These are phyloP conservation scores for Spraguea lophii DNA, from an alignment of 371 early-diverging fungal genomes.

Conservation along the genomic window DNA sequence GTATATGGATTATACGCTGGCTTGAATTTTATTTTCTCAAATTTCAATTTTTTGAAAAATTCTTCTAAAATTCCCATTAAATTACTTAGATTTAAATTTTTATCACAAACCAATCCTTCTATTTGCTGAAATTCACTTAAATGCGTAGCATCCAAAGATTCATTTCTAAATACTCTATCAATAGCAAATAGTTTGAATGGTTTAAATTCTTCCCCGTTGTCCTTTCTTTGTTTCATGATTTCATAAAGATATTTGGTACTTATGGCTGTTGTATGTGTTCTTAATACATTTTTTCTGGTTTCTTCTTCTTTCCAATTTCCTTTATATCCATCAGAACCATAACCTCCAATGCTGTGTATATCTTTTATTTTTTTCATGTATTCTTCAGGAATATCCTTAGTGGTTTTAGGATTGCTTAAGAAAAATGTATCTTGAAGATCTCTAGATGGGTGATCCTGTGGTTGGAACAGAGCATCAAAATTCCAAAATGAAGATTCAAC, in stretches of 20 bases:
- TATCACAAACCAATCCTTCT: slow-evolving; percentile 91
- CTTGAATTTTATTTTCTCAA: slow-evolving; percentile 85
- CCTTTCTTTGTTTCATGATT: slow-evolving; percentile 58
- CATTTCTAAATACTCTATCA: slow-evolving; percentile 97
- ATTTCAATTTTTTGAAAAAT: slow-evolving; percentile 90
- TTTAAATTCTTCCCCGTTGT: slow-evolving; percentile 50
- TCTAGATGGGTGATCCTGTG: slow-evolving; percentile 95
- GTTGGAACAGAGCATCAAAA: slow-evolving; percentile 97
- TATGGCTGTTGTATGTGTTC: slow-evolving; percentile 96
- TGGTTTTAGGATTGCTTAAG: slow-evolving; percentile 51
- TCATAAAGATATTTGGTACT: slow-evolving; percentile 73
- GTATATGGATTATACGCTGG: slow-evolving; percentile 99
- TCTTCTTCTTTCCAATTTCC: slow-evolving; percentile 77
- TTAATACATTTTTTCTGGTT: slow-evolving; percentile 72
- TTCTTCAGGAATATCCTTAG: slow-evolving; percentile 57
- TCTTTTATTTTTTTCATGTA: slow-evolving; percentile 70
- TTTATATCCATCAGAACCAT: slow-evolving; percentile 77
- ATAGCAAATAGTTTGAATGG: slow-evolving; percentile 95
- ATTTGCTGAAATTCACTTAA: slow-evolving; percentile 99
- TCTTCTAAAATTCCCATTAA: slow-evolving; percentile 81
- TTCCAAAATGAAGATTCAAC: slow-evolving; percentile 99
- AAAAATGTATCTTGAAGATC: slow-evolving; percentile 98
- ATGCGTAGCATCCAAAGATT: slow-evolving; percentile 94
- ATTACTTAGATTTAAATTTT: slow-evolving; percentile 74
- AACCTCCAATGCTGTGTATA: slow-evolving; percentile 80